These are phyloP conservation scores for Talaromyces sp. DNA, from an alignment of 2,329 filamentous ascomycete genomes.

Conservation along the genomic window DNA sequence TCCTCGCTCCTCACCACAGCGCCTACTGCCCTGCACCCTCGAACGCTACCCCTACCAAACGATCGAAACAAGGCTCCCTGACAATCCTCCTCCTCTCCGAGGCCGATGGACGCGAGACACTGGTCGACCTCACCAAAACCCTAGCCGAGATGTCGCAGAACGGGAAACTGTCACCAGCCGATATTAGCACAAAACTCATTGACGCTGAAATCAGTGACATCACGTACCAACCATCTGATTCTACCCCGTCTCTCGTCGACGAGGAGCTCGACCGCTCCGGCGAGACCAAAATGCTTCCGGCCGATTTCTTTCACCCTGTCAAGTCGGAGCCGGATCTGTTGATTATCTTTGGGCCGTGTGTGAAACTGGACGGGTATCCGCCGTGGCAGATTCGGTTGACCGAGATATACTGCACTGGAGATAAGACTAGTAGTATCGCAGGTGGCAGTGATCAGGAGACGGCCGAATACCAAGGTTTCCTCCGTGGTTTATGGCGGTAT, in stretches of 20 bases:
- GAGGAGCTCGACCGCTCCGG: not conserved
- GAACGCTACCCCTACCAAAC: conserved; percentile 13
- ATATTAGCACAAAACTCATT: conserved; percentile 80
- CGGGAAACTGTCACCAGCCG: conserved; percentile 70
- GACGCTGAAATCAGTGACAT: conserved; percentile 76
- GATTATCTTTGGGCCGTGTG: conserved; percentile 75
- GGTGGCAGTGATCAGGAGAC: conserved; percentile 35
- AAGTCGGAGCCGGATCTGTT: conserved; percentile 88
- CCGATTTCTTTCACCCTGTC: conserved; percentile 36
- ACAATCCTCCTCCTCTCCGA: conserved; percentile 74
- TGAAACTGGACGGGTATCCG: conserved; percentile 85
- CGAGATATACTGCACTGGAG: conserved; percentile 71
- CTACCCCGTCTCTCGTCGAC: conserved; percentile 9
- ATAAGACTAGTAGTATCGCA: conserved; percentile 30
- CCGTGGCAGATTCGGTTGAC: conserved; percentile 94
- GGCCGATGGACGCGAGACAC: conserved; percentile 84
- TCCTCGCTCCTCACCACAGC: conserved; percentile 65
- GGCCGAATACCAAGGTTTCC: conserved; percentile 91
- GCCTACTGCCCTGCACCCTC: conserved; percentile 27
- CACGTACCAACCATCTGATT: conserved; percentile 25
- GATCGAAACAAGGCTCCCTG: conserved; percentile 31
- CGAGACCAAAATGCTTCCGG: not conserved
- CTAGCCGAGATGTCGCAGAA: conserved; percentile 91
- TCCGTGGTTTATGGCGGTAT: conserved; percentile 76
- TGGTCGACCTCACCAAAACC: conserved; percentile 93